Evolutionary conservation across 2,329 filamentous ascomycete species (phyloP), one percentile per base, ranked within the genome.

Genomic region (Tolypocladium album): DNA sequence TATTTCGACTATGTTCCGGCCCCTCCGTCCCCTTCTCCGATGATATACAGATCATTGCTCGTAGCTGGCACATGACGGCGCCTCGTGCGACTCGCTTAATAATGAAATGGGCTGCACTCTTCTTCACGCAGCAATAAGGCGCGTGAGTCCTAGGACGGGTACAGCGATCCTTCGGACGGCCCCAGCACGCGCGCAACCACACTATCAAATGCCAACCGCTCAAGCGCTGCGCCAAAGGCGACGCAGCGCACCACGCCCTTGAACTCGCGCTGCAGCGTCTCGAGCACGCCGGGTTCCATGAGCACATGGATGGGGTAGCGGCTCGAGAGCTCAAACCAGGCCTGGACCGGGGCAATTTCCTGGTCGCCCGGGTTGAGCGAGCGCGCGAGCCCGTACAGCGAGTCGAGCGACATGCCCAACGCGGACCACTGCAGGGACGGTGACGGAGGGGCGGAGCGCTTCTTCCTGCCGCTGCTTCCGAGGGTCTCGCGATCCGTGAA

Each of bases 331-430:
- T 82, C 80, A 67, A 82, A 83, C 80, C 79, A 82, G 1, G 76
- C 79, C 69, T 82, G 80, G 34, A 82, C 76, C 20, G 80, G 80
- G 36, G 79, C 76, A 45, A 82, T 66, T 66, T 82, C 79, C 22
- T 68, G 59, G 57, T 68, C 63, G 36, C 74, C 71, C 4, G 74
- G 71, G 66, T 76, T 79, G 31, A 82, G 71, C 50, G 75, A 74
- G 57, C 69, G 67, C 1, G 80, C 79, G 2, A 82, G 74, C n/a
- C 74, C 74, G 61, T 75, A 70, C 27, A 82, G 73, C 20, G 70
- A 69, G 38, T 70, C 67, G 34, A 82, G 74, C 1, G 75, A 76
- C 38, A 82, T 71, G 50, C 71, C 67, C 0, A 71, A 67, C 0
- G 73, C 67, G 34, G 68, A 67, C 78, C 78, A 81, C 13, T 70